Base-by-base conservation (phyloP, 2,329 filamentous ascomycete genomes). In the Penicillium sumatraense region DNA sequence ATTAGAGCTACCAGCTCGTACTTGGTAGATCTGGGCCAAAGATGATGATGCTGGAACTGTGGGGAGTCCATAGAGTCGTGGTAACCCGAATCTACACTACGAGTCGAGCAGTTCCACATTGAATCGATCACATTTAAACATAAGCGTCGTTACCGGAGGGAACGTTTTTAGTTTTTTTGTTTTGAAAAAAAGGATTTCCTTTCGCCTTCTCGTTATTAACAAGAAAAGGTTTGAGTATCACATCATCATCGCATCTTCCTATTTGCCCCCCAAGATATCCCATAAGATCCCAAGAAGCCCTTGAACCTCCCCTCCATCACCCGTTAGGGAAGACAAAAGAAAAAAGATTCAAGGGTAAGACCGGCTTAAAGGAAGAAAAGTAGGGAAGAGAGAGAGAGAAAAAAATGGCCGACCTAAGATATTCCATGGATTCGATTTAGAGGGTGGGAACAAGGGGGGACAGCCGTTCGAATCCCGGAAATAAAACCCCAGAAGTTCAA, bases 161-260 rank as follows among this genome's bases (percentile, higher is more conserved):
- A 44, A 51, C 13, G 18, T 49, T 56, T 60, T 55, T 58, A 47
- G 46, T 52, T 61, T 59, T 58, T 58, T 52, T 54, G 50, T 48
- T 54, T 63, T 41, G 20, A 60, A 57, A 49, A 64, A 63, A 62
- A 44, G 57, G 59, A 57, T 64, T 65, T 64, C 60, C 62, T 64
- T 66, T 66, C 59, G 63, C 63, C 60, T 65, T 66, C 63, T 66
- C 63, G 54, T 63, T 65, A 65, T 66, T 33, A 59, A 66, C 63
- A 66, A 66, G 63, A 65, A 57, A 62, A 63, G 60, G 35, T 20
- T 63, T 63, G 63, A 66, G 63, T 66, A 66, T 66, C 63, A 65
- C 63, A 63, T 65, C 63, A 66, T 66, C 62, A 64, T 65, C 57
- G 57, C 61, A 64, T 63, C 62, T 64, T 60, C 63, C 63, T 62